Percentiles rank a stretch among this genome's conserved stretches.
Evolutionary conservation across 1,139 yeast species (phyloP).

Genomic region (Eremothecium gossypii): DNA sequence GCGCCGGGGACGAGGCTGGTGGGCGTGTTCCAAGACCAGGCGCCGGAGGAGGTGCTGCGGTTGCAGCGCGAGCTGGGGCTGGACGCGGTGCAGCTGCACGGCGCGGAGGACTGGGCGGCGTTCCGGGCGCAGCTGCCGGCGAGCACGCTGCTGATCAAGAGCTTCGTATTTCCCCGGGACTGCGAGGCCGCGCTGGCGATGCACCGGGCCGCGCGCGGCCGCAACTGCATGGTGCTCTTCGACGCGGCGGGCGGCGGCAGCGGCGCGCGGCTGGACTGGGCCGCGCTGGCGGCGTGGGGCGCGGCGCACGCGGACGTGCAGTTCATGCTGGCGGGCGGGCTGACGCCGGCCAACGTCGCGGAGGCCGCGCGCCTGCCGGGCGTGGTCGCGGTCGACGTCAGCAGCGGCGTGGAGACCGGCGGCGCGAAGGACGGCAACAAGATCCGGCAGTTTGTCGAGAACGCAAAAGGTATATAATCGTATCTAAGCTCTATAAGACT

Average conservation of each 20-base stretch:
- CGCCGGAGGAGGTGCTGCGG: conserved; percentile 47
- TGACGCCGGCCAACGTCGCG: conserved; percentile 61
- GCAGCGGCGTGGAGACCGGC: conserved; percentile 84
- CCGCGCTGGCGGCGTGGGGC: conserved; percentile 36
- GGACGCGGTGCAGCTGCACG: conserved; percentile 86
- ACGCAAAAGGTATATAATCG: conserved; percentile 28
- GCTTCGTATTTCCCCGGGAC: conserved; percentile 61
- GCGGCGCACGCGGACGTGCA: conserved; percentile 28
- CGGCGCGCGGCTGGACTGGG: conserved; percentile 74
- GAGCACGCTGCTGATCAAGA: conserved; percentile 55
- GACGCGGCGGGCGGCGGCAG: conserved; percentile 93
- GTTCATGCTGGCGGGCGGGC: conserved; percentile 82
- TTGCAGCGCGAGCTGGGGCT: conserved; percentile 42
- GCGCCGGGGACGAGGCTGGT: conserved; percentile 37
- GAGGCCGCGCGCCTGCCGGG: conserved; percentile 41
- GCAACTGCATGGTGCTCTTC: conserved; percentile 52
- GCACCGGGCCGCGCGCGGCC: conserved; percentile 21
- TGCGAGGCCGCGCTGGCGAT: conserved; percentile 26
- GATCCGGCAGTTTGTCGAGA: conserved; percentile 46
- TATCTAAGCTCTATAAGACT: conserved; percentile 6
- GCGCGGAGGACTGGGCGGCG: conserved; percentile 58
- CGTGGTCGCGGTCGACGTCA: conserved; percentile 83
- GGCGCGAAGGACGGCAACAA: conserved; percentile 64
- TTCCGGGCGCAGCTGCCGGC: conserved; percentile 34
- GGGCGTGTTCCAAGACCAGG: conserved; percentile 86